Conservation (phyloP, 192 early-diverging fungal genomes). For the Dimargaris cristalligena region DNA sequence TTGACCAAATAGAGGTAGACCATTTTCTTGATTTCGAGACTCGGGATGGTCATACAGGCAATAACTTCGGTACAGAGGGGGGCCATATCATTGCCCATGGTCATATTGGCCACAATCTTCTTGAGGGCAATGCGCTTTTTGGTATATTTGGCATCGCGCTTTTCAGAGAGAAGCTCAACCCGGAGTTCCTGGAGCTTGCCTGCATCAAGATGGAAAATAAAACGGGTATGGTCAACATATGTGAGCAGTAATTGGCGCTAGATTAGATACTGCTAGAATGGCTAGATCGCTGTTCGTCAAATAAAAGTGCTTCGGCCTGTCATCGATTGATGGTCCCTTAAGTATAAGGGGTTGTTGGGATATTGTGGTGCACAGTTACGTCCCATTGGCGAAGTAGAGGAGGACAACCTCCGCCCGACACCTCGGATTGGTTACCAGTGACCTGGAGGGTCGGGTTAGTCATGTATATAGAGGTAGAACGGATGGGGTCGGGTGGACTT, state of each 20-base stretch:
- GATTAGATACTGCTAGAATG: slow-evolving; percentile 7
- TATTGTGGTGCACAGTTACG: no score
- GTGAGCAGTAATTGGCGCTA: not conserved
- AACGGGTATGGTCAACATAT: slow-evolving; percentile 1
- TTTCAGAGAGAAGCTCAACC: slow-evolving; percentile 70
- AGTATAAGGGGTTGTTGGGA: not conserved
- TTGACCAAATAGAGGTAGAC: slow-evolving; percentile 95
- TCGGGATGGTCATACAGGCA: slow-evolving; percentile 76
- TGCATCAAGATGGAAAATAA: slow-evolving; percentile 12
- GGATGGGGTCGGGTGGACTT: slow-evolving; percentile 19
- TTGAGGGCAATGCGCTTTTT: slow-evolving; percentile 76
- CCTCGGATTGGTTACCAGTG: no score
- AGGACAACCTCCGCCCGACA: no score
- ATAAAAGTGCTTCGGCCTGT: not conserved
- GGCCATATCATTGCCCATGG: slow-evolving; percentile 99
- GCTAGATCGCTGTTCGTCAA: not conserved
- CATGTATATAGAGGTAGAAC: no score
- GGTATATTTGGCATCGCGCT: slow-evolving; percentile 59
- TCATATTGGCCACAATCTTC: slow-evolving; percentile 99
- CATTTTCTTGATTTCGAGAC: slow-evolving; percentile 74
- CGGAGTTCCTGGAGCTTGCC: slow-evolving; percentile 85
- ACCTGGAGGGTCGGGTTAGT: no score
- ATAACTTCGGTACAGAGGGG: slow-evolving; percentile 83
- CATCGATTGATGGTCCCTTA: not conserved
- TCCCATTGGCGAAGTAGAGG: no score